Evolutionary conservation across 2,329 filamentous ascomycete species (phyloP).

Genomic region (Bisporella sp.): DNA sequence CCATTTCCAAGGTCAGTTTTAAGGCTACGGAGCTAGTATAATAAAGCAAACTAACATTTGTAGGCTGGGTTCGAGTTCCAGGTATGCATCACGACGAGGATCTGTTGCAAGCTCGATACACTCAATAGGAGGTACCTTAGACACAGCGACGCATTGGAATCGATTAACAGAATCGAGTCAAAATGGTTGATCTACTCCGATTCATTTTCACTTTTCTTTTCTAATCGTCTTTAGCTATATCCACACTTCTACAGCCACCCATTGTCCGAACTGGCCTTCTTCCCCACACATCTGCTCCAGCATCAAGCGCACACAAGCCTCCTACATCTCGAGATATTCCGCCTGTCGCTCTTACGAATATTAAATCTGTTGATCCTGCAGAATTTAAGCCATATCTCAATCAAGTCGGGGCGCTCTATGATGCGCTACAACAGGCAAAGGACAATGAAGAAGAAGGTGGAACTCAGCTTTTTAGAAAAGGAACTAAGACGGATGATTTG

Average conservation of each 20-base stretch:
- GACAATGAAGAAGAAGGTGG: constrained; percentile 62
- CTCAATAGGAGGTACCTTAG: constrained; percentile 78
- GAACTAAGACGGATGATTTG: constrained; percentile 31
- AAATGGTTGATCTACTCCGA: constrained; percentile 54
- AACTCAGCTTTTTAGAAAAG: constrained; percentile 25
- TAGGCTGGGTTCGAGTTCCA: constrained; percentile 23
- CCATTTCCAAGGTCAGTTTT: constrained; percentile 43
- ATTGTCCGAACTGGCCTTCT: constrained; percentile 83
- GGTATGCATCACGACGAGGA: constrained; percentile 55
- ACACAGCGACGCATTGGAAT: constrained; percentile 52
- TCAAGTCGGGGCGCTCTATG: constrained; percentile 81
- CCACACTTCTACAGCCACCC: constrained; percentile 83
- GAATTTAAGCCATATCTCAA: constrained; percentile 80
- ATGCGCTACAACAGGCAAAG: constrained; percentile 79
- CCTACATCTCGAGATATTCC: constrained; percentile 88
- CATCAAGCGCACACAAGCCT: constrained; percentile 67
- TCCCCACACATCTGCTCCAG: constrained; percentile 66
- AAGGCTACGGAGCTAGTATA: neutral
- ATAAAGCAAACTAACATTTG: constrained; percentile 24
- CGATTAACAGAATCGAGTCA: constrained; percentile 69
- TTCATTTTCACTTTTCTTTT: neutral
- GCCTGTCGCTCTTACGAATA: constrained; percentile 84
- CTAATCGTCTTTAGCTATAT: constrained; percentile 58
- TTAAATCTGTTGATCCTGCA: constrained; percentile 69
- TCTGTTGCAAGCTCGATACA: constrained; percentile 84